Conservation (phyloP, 2,329 filamentous ascomycete genomes). For the Phyllosticta capitalensis region DNA sequence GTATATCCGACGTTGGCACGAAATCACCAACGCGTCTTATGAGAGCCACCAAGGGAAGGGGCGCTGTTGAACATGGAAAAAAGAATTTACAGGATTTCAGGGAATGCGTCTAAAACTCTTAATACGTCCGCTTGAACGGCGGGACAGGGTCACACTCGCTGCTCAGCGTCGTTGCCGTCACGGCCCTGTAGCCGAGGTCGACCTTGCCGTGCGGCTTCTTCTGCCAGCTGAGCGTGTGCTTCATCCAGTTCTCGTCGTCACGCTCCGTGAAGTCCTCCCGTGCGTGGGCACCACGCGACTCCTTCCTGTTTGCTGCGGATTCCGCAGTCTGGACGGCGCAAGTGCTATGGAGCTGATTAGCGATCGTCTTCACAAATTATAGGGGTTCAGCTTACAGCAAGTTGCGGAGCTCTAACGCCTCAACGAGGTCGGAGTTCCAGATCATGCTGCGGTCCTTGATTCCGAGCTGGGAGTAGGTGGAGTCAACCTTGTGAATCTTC, state of each 20-base stretch:
- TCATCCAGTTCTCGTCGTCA: constrained; percentile 97
- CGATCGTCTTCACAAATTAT: too few relatives aligned
- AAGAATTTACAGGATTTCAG: too few relatives aligned
- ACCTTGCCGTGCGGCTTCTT: constrained; percentile 82
- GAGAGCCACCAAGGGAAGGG: too few relatives aligned
- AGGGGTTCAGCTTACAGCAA: constrained; percentile 31
- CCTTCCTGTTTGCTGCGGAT: constrained; percentile 86
- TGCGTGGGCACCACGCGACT: constrained; percentile 93
- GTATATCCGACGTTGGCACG: too few relatives aligned
- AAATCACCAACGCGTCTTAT: too few relatives aligned
- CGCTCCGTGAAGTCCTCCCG: constrained; percentile 94
- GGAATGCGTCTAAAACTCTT: constrained; percentile 25
- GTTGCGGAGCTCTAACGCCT: constrained; percentile 92
- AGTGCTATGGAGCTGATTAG: constrained; percentile 46
- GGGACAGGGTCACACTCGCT: constrained; percentile 92
- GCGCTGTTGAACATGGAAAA: too few relatives aligned
- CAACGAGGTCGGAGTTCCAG: constrained; percentile 96
- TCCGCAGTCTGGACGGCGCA: constrained; percentile 94
- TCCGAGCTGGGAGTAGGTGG: constrained; percentile 69
- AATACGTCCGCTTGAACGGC: constrained; percentile 92
- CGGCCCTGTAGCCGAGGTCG: constrained; percentile 75
- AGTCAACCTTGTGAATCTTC: constrained; percentile 78
- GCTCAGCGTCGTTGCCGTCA: constrained; percentile 76
- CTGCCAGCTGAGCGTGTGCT: constrained; percentile 96
- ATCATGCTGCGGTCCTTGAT: constrained; percentile 99